phyloP scores from a whole-genome alignment of 1,139 yeast genomes.

The Pichia sp. region DNA sequence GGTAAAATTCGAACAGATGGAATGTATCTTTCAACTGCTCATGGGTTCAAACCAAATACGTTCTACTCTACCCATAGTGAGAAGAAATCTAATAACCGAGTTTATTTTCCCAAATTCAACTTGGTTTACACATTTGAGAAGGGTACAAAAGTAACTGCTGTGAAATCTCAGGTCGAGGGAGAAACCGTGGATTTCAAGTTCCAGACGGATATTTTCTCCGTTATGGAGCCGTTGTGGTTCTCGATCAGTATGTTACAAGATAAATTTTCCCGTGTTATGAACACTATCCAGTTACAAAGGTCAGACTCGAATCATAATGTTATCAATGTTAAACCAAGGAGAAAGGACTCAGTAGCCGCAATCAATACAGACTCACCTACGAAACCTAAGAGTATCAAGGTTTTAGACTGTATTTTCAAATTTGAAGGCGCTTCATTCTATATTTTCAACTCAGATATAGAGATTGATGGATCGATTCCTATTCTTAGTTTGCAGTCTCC shows the following conservation, averaged over 20 bases:
- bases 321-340: background rate
- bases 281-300: conserved; percentile 1
- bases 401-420: conserved; percentile 44
- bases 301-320: background rate
- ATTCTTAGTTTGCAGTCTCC: conserved; percentile 72
- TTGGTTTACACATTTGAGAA: conserved; percentile 42
- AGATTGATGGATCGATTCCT: conserved; percentile 33
- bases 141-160: conserved; percentile 27
- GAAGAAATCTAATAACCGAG: conserved; percentile 40
- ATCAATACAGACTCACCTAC: too few relatives aligned
- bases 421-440: conserved; percentile 70
- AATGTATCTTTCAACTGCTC: conserved; percentile 60
- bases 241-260: conserved; percentile 22
- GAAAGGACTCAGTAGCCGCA: background rate
- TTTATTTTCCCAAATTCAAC: conserved; percentile 63
- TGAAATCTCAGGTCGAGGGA: conserved; percentile 48
- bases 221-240: conserved; percentile 19
- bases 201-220: conserved; percentile 26
- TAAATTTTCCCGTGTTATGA: conserved; percentile 9
- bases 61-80: conserved; percentile 44
- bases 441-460: conserved; percentile 40
- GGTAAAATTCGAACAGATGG: conserved; percentile 63
- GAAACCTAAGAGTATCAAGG: conserved; percentile 12
- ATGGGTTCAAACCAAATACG: conserved; percentile 45
- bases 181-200: conserved; percentile 62